Evolutionary conservation across 352 stramenopile species (phyloP).

Genomic region (Globisporangium apiculatum): DNA sequence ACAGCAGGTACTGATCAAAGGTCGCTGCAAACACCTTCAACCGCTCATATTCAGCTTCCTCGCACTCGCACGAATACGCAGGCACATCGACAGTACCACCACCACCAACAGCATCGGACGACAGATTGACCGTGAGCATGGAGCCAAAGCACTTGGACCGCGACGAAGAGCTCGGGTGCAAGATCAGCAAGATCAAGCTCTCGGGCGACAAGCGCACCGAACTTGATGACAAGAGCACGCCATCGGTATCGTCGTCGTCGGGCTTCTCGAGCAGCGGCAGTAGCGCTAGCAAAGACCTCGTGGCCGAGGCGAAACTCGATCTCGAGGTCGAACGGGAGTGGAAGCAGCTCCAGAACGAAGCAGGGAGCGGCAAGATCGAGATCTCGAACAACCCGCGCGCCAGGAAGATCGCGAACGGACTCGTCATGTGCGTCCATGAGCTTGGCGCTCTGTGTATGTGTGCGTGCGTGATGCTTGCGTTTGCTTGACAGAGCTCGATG

Average conservation of each 20-base stretch:
- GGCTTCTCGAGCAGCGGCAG: background rate
- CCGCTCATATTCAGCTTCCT: no score
- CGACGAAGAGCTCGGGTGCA: constrained; percentile 55
- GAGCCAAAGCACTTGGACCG: constrained; percentile 53
- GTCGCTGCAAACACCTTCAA: no score
- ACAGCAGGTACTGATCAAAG: no score
- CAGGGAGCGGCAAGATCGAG: constrained; percentile 51
- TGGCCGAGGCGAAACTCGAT: constrained; percentile 67
- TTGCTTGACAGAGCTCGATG: no score
- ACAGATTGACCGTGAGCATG: constrained; percentile 19
- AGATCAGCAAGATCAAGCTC: constrained; percentile 64
- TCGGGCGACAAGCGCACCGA: constrained; percentile 37
- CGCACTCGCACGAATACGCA: no score
- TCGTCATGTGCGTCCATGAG: constrained; percentile 43
- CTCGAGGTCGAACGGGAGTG: constrained; percentile 79
- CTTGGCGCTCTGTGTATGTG: background rate
- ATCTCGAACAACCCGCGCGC: constrained; percentile 59
- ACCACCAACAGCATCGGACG: background rate
- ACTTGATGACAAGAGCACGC: constrained; percentile 33
- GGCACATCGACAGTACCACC: no score
- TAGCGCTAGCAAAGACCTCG: constrained; percentile 22
- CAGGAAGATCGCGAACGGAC: constrained; percentile 60
- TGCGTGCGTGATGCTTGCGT: background rate
- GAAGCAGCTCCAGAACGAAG: constrained; percentile 67
- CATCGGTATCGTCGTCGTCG: constrained; percentile 20